Percentiles rank a stretch among this genome's conserved stretches.
These are phyloP conservation scores for Sequoiadendron giganteum DNA, from an alignment of 75 land plant species.

Conservation along the genomic window DNA sequence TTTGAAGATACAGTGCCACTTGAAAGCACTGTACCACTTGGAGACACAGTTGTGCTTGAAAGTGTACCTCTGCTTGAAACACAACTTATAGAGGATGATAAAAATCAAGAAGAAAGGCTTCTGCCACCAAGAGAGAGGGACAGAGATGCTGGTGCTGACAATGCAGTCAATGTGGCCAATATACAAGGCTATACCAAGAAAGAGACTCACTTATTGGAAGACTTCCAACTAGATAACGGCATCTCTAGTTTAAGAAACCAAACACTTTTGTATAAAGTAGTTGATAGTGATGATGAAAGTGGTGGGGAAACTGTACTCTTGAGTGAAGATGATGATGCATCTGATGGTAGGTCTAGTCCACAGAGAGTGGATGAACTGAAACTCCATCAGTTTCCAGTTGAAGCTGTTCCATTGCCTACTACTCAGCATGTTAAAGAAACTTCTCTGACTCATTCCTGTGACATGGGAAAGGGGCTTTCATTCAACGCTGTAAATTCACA, in stretches of 20 bases:
- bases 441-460: background rate
- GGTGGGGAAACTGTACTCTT: constrained; percentile 1
- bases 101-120: background rate
- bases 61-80: background rate
- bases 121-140: background rate
- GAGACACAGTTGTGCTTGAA: background rate
- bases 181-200: background rate
- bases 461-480: background rate
- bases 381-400: background rate
- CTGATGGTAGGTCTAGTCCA: constrained; percentile 7
- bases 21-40: background rate
- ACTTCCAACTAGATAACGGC: background rate
- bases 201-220: constrained; percentile 7
- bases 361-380: constrained; percentile 5
- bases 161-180: background rate
- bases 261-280: background rate
- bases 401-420: background rate
- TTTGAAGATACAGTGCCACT: background rate
- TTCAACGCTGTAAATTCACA: constrained; percentile 1
- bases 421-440: background rate
- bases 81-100: background rate
- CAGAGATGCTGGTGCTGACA: background rate
- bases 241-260: background rate
- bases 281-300: background rate
- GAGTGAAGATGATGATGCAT: constrained; percentile 4